Conservation (phyloP, 495 filamentous ascomycete species). For the Podospora pseudoanserina region DNA sequence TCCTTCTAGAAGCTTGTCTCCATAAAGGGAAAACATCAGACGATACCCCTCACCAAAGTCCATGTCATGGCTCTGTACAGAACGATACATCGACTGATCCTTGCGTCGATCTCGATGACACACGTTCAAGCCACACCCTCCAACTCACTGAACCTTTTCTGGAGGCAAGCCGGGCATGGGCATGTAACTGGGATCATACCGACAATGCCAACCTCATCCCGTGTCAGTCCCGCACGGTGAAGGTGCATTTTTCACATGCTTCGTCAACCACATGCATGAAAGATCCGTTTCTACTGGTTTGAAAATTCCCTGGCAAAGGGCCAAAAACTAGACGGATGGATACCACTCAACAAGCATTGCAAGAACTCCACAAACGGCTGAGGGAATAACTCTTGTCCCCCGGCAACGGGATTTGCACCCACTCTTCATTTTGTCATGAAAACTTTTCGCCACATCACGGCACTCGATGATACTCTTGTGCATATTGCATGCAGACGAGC, state of each 20-base stretch:
- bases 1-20: neutral
- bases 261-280: neutral
- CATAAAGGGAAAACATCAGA: neutral
- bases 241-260: neutral
- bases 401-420: neutral
- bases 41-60: neutral
- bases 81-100: slow-evolving; percentile 3
- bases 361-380: neutral
- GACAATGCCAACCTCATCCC: neutral
- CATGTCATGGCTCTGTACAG: neutral
- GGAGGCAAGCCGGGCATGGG: neutral
- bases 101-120: slow-evolving; percentile 10
- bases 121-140: slow-evolving; percentile 1
- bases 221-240: neutral
- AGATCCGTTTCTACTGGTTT: neutral
- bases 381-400: neutral
- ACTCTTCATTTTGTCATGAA: neutral
- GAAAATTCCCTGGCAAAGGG: no score
- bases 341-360: neutral
- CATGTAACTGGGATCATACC: neutral
- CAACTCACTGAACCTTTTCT: neutral
- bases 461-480: neutral
- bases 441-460: neutral
- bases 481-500: neutral
- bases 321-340: neutral